These are phyloP conservation scores for Boechera divaricarpa DNA, from an alignment of 345 rosid genomes.

Conservation along the genomic window DNA sequence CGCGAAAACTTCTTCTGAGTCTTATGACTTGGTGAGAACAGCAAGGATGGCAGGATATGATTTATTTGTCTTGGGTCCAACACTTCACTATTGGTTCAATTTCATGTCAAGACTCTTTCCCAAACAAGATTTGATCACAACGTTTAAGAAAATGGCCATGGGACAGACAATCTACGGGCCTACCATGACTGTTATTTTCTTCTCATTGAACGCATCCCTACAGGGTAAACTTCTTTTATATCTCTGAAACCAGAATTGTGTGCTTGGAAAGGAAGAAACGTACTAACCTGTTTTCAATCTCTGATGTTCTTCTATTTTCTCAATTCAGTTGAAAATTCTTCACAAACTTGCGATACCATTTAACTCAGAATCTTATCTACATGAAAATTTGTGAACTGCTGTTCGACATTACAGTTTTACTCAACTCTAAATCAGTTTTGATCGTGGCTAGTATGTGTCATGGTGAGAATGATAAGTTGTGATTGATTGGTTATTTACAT, in stretches of 20 bases:
- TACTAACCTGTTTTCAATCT: not conserved
- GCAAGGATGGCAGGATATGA: conserved; percentile 86
- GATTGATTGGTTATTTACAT: not conserved
- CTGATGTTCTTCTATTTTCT: not conserved
- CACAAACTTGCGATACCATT: not conserved
- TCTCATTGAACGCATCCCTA: conserved; percentile 67
- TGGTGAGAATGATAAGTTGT: not conserved
- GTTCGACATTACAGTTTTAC: too few relatives aligned
- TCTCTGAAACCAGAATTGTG: not conserved
- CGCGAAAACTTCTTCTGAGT: conserved; percentile 45
- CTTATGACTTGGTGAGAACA: conserved; percentile 80
- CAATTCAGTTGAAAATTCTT: not conserved
- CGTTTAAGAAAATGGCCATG: conserved; percentile 81
- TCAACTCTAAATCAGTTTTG: not conserved
- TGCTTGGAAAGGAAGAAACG: not conserved
- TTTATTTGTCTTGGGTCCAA: conserved; percentile 70
- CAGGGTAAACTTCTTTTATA: conserved; percentile 57
- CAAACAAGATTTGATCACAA: conserved; percentile 64
- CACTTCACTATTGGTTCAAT: conserved; percentile 83
- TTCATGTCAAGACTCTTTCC: conserved; percentile 74
- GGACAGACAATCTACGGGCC: conserved; percentile 83
- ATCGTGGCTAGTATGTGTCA: not conserved
- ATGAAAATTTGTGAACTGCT: not conserved
- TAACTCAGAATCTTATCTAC: not conserved
- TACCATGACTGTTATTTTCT: conserved; percentile 72